These are phyloP conservation scores for Hansenula sp. DNA, from an alignment of 1,139 yeast genomes.

Conservation along the genomic window DNA sequence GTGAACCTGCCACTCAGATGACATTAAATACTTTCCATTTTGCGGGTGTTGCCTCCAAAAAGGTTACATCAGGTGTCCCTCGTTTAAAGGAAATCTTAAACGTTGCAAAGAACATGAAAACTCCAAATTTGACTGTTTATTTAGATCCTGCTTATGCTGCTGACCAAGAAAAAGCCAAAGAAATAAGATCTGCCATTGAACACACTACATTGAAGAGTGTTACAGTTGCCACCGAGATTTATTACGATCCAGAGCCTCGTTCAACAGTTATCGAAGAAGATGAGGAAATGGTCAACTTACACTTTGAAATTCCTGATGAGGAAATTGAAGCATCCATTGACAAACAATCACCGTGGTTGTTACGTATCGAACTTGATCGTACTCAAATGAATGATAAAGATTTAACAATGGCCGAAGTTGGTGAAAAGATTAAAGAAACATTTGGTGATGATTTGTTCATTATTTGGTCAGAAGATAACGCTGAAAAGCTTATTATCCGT, in stretches of 20 bases:
- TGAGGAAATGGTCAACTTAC: constrained; percentile 94
- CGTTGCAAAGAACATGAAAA: constrained; percentile 96
- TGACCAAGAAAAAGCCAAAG: constrained; percentile 91
- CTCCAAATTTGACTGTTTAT: constrained; percentile 96
- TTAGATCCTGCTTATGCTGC: constrained; percentile 74
- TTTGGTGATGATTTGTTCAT: constrained; percentile 95
- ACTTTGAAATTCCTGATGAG: constrained; percentile 96
- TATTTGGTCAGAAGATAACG: constrained; percentile 99
- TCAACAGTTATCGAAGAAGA: constrained; percentile 95
- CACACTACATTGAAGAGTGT: constrained; percentile 94
- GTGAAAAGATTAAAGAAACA: constrained; percentile 89
- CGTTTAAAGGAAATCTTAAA: constrained; percentile 98
- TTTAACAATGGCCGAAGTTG: constrained; percentile 97
- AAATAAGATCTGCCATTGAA: constrained; percentile 94
- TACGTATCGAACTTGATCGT: constrained; percentile 95
- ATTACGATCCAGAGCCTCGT: constrained; percentile 97
- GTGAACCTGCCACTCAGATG: constrained; percentile 99
- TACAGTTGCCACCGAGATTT: constrained; percentile 95
- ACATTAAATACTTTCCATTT: constrained; percentile 98
- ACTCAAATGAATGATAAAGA: constrained; percentile 98
- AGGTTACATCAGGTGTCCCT: constrained; percentile 98
- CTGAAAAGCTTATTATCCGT: constrained; percentile 93
- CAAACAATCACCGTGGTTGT: constrained; percentile 96
- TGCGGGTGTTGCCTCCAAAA: constrained; percentile 99
- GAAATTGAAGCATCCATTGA: constrained; percentile 91